A percentile compares a stretch with the other conserved stretches of the same genome.
Conservation (phyloP, 306 rosid genomes). For the Arachis stenosperma region DNA sequence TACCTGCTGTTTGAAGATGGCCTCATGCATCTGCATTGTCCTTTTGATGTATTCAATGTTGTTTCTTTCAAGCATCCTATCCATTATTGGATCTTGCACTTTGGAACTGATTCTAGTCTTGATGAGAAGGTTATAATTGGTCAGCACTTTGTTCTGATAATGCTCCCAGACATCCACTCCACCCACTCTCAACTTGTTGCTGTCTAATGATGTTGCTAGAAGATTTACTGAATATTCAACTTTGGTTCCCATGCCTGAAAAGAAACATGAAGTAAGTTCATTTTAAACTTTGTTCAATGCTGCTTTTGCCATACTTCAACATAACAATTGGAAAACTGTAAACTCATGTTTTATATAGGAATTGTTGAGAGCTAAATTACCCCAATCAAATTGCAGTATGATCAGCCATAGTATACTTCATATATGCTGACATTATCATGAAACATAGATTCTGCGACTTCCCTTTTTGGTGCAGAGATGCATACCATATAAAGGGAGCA, state of each 20-base stretch:
- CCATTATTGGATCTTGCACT: conserved; percentile 53
- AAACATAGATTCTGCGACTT: conserved; percentile 43
- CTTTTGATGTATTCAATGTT: conserved; percentile 62
- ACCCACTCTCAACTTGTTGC: conserved; percentile 54
- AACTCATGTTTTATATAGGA: too few species aligned
- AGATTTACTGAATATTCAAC: conserved; percentile 65
- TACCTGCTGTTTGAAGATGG: conserved; percentile 83
- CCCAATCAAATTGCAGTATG: not conserved
- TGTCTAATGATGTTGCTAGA: conserved; percentile 54
- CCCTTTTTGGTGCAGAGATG: conserved; percentile 45
- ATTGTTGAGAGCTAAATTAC: not conserved
- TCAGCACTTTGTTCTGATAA: conserved; percentile 53
- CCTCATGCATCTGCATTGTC: conserved; percentile 92
- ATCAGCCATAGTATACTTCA: not conserved
- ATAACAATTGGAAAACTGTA: not conserved
- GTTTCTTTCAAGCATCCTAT: conserved; percentile 65
- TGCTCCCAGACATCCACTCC: conserved; percentile 74
- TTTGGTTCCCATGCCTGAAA: conserved; percentile 90
- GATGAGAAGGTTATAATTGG: conserved; percentile 37
- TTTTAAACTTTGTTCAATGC: too few species aligned
- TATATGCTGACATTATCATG: conserved; percentile 33
- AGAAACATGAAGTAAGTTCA: not conserved
- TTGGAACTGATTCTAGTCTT: conserved; percentile 39
- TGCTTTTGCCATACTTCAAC: not conserved
- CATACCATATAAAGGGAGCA: conserved; percentile 38